Conservation (phyloP, 768 basidiomycete genomes). For the Hemileccinum impolitum region DNA sequence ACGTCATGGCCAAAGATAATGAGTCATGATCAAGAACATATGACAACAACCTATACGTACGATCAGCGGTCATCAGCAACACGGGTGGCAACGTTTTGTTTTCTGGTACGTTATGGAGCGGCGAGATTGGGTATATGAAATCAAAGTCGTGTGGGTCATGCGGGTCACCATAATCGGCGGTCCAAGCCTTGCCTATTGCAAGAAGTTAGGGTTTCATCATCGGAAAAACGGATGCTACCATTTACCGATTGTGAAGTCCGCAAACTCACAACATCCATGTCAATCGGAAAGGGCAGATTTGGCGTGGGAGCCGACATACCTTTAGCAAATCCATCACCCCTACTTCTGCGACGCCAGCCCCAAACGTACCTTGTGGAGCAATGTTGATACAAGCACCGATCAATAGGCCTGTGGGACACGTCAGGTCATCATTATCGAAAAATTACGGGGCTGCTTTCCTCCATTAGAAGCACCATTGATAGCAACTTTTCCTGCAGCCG, state of each 20-base stretch:
- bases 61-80: slow-evolving; percentile 81
- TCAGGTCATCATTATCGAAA: neutral
- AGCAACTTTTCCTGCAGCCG: slow-evolving; percentile 63
- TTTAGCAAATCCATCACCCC: slow-evolving; percentile 80
- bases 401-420: slow-evolving; percentile 52
- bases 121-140: slow-evolving; percentile 78
- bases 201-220: slow-evolving; percentile 7
- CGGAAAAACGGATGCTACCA: neutral
- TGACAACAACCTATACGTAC: slow-evolving; percentile 42
- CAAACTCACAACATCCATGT: slow-evolving; percentile 44
- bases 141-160: slow-evolving; percentile 77
- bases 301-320: slow-evolving; percentile 34
- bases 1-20: neutral
- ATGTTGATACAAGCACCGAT: slow-evolving; percentile 85
- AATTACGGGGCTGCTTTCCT: slow-evolving; percentile 39
- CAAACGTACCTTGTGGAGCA: slow-evolving; percentile 70
- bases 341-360: slow-evolving; percentile 78
- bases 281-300: neutral
- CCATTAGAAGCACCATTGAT: slow-evolving; percentile 84
- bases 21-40: neutral
- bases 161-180: slow-evolving; percentile 74
- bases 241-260: slow-evolving; percentile 71
- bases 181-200: slow-evolving; percentile 65
- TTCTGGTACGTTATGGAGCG: slow-evolving; percentile 72
- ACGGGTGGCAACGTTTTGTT: slow-evolving; percentile 61